A percentile compares a stretch with the other conserved stretches of the same genome.
phyloP scores from a whole-genome alignment of 495 filamentous ascomycete species.

The Chaetomium fimeti region DNA sequence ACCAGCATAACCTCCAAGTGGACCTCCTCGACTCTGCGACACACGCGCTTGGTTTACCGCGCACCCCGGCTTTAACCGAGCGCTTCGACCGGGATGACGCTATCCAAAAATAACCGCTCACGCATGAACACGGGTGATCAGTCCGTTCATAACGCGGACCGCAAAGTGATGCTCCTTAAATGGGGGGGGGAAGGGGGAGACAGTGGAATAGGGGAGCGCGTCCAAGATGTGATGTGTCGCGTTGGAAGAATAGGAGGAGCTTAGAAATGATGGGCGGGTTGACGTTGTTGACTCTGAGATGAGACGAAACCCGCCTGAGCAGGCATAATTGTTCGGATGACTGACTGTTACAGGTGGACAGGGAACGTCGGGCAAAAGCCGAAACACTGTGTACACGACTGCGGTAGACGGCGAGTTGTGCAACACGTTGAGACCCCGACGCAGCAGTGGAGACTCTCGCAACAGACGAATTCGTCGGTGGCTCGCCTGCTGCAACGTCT shows the following conservation, averaged over 20 bases:
- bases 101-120: conserved; percentile 2
- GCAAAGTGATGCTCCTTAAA: not conserved
- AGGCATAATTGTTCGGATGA: conserved; percentile 4
- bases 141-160: not conserved
- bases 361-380: not conserved
- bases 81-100: conserved; percentile 1
- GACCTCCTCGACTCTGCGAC: not conserved
- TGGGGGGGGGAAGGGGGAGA: no score
- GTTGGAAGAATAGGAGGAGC: not conserved
- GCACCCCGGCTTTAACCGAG: conserved; percentile 5
- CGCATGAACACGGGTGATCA: not conserved
- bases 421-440: not conserved
- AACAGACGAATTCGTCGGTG: not conserved
- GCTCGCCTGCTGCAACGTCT: conserved; percentile 5
- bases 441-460: not conserved
- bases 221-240: not conserved
- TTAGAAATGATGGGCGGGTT: not conserved
- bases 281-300: not conserved
- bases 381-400: not conserved
- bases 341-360: conserved; percentile 6
- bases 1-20: not conserved
- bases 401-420: not conserved
- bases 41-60: conserved; percentile 3
- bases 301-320: not conserved
- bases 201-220: not conserved